Evolutionary conservation across 148 eudicot genomes (phyloP).

Genomic region (Camellia granthamiana): DNA sequence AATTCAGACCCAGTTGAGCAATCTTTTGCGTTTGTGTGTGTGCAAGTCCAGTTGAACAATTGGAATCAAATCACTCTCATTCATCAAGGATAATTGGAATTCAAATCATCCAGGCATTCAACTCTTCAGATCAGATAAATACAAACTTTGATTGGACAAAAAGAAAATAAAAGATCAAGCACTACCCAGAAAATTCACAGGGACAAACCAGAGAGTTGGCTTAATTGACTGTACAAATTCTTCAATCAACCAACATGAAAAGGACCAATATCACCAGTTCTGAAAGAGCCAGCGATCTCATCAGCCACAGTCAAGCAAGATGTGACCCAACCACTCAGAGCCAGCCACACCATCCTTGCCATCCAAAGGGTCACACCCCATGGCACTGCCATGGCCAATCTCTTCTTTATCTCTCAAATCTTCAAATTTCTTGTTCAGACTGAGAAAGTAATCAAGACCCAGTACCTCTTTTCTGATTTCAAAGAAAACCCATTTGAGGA

Average conservation of each 20-base stretch:
- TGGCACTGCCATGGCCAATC: conserved; percentile 53
- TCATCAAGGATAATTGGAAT: background rate
- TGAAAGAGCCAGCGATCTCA: conserved; percentile 63
- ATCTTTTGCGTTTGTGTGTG: background rate
- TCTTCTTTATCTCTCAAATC: background rate
- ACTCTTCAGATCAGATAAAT: conserved; percentile 5
- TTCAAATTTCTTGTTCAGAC: conserved; percentile 6
- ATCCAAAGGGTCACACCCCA: conserved; percentile 59
- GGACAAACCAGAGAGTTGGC: background rate
- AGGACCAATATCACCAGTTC: conserved; percentile 54
- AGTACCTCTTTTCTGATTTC: background rate
- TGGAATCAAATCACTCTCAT: background rate
- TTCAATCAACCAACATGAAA: conserved; percentile 51
- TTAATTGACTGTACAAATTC: background rate
- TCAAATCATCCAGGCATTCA: background rate
- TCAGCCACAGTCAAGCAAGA: conserved; percentile 71
- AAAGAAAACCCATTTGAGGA: background rate
- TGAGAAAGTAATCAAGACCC: background rate
- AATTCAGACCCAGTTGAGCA: background rate
- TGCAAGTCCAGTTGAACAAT: too few species aligned
- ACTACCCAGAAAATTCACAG: conserved; percentile 7
- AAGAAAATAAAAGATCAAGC: background rate
- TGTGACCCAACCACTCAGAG: conserved; percentile 58
- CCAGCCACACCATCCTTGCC: conserved; percentile 60
- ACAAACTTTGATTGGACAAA: background rate